These are phyloP conservation scores for Mycena crocata DNA, from an alignment of 768 basidiomycete species.

Conservation along the genomic window DNA sequence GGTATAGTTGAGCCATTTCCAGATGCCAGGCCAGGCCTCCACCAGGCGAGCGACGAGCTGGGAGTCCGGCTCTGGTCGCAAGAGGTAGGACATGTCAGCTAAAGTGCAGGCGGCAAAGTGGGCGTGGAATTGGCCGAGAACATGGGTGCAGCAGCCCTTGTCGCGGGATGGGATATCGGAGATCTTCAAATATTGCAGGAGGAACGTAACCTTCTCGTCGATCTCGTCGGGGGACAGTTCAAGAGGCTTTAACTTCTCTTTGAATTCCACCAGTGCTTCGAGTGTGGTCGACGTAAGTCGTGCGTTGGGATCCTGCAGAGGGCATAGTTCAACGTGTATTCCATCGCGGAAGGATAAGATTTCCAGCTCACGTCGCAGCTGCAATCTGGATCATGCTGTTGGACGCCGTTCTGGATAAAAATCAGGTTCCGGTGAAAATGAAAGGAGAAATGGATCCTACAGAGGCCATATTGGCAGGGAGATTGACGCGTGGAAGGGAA, in stretches of 20 bases:
- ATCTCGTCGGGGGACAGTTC: slow-evolving; percentile 25
- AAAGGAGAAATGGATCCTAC: slow-evolving; percentile 6
- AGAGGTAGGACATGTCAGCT: slow-evolving; percentile 21
- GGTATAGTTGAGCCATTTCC: slow-evolving; percentile 29
- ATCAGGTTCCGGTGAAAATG: not conserved
- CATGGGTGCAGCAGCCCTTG: slow-evolving; percentile 26
- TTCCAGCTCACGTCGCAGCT: slow-evolving; percentile 12
- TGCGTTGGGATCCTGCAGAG: slow-evolving; percentile 25
- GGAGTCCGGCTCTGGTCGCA: slow-evolving; percentile 27
- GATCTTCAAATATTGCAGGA: slow-evolving; percentile 25
- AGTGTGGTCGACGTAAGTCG: slow-evolving; percentile 27
- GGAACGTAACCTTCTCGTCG: slow-evolving; percentile 13
- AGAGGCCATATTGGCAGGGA: slow-evolving; percentile 9
- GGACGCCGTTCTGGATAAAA: not conserved
- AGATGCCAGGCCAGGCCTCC: slow-evolving; percentile 29
- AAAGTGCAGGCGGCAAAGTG: slow-evolving; percentile 22
- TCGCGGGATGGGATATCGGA: slow-evolving; percentile 26
- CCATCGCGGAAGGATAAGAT: not conserved
- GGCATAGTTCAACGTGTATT: not conserved
- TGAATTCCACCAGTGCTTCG: slow-evolving; percentile 3
- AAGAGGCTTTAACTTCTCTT: slow-evolving; percentile 15
- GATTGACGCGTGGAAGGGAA: not conserved
- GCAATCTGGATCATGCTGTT: slow-evolving; percentile 12
- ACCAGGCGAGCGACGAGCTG: slow-evolving; percentile 19
- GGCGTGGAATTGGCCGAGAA: slow-evolving; percentile 29